These are phyloP conservation scores for Murraya paniculata DNA, from an alignment of 345 rosid genomes.

Conservation along the genomic window DNA sequence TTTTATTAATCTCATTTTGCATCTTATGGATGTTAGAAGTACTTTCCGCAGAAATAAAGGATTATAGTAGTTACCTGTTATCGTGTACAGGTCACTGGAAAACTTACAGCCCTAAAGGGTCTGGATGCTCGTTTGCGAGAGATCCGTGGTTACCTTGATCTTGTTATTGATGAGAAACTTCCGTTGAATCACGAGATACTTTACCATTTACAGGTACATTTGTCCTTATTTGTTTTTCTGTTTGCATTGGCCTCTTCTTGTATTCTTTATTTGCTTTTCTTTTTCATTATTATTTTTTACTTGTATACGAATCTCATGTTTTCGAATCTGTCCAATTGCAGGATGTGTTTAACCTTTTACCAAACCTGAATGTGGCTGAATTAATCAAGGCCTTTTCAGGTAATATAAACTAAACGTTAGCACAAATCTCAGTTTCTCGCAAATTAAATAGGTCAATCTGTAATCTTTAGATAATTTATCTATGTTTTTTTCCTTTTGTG, in stretches of 20 bases:
- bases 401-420: constrained; percentile 16
- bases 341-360: constrained; percentile 94
- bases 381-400: constrained; percentile 82
- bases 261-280: background rate
- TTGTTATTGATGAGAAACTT: constrained; percentile 58
- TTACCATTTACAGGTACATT: constrained; percentile 58
- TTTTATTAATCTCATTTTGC: background rate
- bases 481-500: constrained; percentile 4
- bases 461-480: background rate
- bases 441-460: background rate
- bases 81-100: constrained; percentile 49
- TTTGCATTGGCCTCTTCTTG: background rate
- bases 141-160: constrained; percentile 55
- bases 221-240: background rate
- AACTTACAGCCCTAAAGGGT: constrained; percentile 62
- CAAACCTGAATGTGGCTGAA: constrained; percentile 65
- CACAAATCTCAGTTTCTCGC: background rate
- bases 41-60: background rate
- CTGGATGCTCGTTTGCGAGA: constrained; percentile 59
- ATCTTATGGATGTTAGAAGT: background rate
- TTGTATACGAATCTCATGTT: background rate
- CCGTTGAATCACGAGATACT: constrained; percentile 66
- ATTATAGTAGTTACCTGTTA: background rate
- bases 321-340: constrained; percentile 19
- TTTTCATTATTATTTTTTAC: background rate